A percentile compares a stretch with the other conserved stretches of the same genome.
phyloP scores from a whole-genome alignment of 1,284 basidiomycete genomes.

The Ceratobasidium sp. region DNA sequence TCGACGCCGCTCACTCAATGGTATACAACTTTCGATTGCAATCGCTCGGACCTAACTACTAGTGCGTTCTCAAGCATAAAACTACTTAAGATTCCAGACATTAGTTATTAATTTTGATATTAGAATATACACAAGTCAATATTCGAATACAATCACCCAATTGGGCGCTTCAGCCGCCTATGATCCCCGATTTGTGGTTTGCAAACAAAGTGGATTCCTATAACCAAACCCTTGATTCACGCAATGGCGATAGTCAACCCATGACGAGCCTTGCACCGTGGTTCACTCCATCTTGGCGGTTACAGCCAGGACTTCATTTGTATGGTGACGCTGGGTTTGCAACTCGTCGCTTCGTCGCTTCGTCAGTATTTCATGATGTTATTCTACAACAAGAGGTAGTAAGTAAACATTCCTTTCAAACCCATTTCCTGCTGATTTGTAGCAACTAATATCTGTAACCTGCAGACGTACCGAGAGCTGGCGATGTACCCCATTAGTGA shows the following conservation, averaged over 20 bases:
- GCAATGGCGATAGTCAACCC: too few relatives aligned
- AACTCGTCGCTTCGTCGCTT: conserved; percentile 2
- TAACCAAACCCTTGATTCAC: too few relatives aligned
- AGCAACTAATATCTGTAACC: background rate
- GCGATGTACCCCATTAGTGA: conserved; percentile 17
- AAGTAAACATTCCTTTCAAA: background rate
- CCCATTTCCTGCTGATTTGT: too few relatives aligned
- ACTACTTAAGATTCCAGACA: too few relatives aligned
- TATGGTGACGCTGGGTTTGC: conserved; percentile 2
- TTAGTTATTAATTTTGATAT: too few relatives aligned
- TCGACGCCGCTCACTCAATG: too few relatives aligned
- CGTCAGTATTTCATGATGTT: conserved; percentile 3
- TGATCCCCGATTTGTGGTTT: background rate
- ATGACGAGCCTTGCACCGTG: background rate
- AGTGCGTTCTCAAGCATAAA: too few relatives aligned
- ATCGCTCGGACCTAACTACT: too few relatives aligned
- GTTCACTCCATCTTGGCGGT: background rate
- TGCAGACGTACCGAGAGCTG: background rate
- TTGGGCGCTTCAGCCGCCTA: too few relatives aligned
- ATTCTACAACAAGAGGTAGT: background rate
- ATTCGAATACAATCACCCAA: too few relatives aligned
- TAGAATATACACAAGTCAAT: too few relatives aligned
- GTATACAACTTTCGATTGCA: too few relatives aligned
- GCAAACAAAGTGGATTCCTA: background rate
- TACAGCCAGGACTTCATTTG: conserved; percentile 10